phyloP scores from a whole-genome alignment of 2,329 filamentous ascomycete genomes.

The Graphilbum sp. region DNA sequence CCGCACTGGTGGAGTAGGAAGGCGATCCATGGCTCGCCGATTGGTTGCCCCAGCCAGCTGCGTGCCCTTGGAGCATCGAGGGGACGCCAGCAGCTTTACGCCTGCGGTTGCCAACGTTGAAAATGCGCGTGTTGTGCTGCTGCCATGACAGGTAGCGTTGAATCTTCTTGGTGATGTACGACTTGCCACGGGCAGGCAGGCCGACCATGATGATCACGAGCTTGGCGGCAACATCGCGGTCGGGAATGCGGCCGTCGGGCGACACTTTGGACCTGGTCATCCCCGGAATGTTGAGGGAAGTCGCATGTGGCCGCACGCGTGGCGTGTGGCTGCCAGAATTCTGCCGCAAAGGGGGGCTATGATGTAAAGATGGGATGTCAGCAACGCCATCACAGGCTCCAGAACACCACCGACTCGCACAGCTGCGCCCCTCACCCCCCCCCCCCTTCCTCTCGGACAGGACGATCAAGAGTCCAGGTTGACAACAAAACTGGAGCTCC shows the following conservation, averaged over 20 bases:
- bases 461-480: no score
- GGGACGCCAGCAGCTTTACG: slow-evolving; percentile 54
- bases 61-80: no score
- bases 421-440: no score
- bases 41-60: background rate
- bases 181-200: slow-evolving; percentile 86
- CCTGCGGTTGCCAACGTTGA: slow-evolving; percentile 90
- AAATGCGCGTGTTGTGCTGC: slow-evolving; percentile 88
- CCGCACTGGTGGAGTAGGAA: background rate
- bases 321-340: slow-evolving; percentile 67
- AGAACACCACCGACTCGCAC: no score
- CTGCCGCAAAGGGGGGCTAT: slow-evolving; percentile 50
- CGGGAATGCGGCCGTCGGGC: slow-evolving; percentile 84
- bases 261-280: slow-evolving; percentile 92
- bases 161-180: slow-evolving; percentile 97
- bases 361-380: slow-evolving; percentile 8
- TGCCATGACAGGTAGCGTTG: slow-evolving; percentile 93
- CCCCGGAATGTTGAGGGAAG: slow-evolving; percentile 90
- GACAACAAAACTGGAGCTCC: no score
- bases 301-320: slow-evolving; percentile 65
- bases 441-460: no score
- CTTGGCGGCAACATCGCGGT: slow-evolving; percentile 89
- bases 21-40: background rate
- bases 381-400: background rate
- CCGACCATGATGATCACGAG: slow-evolving; percentile 98